Evolutionary conservation across 495 filamentous ascomycete genomes (phyloP).

Genomic region (Melanomma pulvis-pyrius): DNA sequence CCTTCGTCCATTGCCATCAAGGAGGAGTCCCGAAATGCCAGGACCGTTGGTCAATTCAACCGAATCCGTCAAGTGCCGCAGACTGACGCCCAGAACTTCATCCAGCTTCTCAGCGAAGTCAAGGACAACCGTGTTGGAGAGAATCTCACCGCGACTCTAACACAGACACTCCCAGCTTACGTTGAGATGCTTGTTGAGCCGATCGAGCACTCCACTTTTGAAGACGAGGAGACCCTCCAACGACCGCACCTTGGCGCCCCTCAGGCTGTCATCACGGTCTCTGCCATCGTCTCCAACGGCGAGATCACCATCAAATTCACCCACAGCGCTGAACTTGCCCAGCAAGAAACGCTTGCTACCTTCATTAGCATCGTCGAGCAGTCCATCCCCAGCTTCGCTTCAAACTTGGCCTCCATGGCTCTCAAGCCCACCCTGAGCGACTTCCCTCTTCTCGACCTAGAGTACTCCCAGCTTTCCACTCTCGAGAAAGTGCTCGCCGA

Average conservation of each 20-base stretch:
- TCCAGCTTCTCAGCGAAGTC: slow-evolving; percentile 20
- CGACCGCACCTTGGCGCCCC: neutral
- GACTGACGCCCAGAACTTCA: slow-evolving; percentile 6
- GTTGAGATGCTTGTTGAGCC: slow-evolving; percentile 18
- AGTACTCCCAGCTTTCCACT: slow-evolving; percentile 52
- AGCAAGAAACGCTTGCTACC: slow-evolving; percentile 56
- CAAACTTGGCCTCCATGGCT: slow-evolving; percentile 52
- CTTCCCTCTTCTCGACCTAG: slow-evolving; percentile 40
- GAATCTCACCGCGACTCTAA: neutral
- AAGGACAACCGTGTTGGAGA: slow-evolving; percentile 19
- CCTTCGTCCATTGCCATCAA: slow-evolving; percentile 14
- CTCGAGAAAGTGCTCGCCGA: slow-evolving; percentile 21
- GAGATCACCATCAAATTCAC: slow-evolving; percentile 63
- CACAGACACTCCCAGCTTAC: neutral
- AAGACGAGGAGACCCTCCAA: slow-evolving; percentile 7
- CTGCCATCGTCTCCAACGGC: slow-evolving; percentile 61
- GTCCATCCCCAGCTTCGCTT: slow-evolving; percentile 54
- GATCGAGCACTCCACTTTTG: slow-evolving; percentile 6
- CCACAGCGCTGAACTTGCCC: slow-evolving; percentile 61
- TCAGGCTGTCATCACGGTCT: slow-evolving; percentile 58
- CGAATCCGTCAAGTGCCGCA: slow-evolving; percentile 25
- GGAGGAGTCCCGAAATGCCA: slow-evolving; percentile 11
- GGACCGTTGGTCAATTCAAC: slow-evolving; percentile 27
- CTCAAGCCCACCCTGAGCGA: slow-evolving; percentile 54
- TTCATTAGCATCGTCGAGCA: slow-evolving; percentile 64